Evolutionary conservation across 495 filamentous ascomycete species (phyloP).

Genomic region (Penicillium macrosclerotiorum): DNA sequence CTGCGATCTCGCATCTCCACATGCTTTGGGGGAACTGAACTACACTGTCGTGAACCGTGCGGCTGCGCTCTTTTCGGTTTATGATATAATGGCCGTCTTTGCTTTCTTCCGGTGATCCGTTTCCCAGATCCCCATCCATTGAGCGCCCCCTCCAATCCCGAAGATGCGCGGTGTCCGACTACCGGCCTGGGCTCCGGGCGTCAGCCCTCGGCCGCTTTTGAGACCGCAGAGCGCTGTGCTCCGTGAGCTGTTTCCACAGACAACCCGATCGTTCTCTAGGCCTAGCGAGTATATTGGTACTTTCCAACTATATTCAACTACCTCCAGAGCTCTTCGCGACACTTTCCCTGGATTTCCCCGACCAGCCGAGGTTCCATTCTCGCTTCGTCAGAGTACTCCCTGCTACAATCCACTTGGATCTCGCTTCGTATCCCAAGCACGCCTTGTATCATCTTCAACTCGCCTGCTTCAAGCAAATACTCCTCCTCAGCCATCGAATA

Average conservation of each 20-base stretch:
- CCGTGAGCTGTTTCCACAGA: slow-evolving; percentile 14
- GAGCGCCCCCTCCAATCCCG: slow-evolving; percentile 20
- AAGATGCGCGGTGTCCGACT: slow-evolving; percentile 45
- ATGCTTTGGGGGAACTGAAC: slow-evolving; percentile 16
- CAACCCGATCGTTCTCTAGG: slow-evolving; percentile 2
- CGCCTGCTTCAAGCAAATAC: slow-evolving; percentile 29
- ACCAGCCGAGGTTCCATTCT: slow-evolving; percentile 13
- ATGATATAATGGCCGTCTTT: slow-evolving; percentile 38
- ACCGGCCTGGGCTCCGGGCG: slow-evolving; percentile 37
- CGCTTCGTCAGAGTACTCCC: slow-evolving; percentile 15
- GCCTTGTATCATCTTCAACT: slow-evolving; percentile 29
- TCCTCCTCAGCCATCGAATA: slow-evolving; percentile 9
- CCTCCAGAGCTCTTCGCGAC: slow-evolving; percentile 22
- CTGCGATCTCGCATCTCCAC: slow-evolving; percentile 20
- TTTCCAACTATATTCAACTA: slow-evolving; percentile 25
- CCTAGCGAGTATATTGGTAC: slow-evolving; percentile 7
- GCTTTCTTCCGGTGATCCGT: slow-evolving; percentile 22
- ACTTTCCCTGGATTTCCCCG: slow-evolving; percentile 9
- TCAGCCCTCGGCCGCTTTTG: slow-evolving; percentile 23
- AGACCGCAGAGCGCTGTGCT: slow-evolving; percentile 20
- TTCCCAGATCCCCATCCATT: slow-evolving; percentile 22
- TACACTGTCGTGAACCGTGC: slow-evolving; percentile 13
- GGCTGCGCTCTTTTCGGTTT: slow-evolving; percentile 8
- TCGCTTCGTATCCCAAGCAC: slow-evolving; percentile 22
- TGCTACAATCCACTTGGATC: slow-evolving; percentile 13